These are phyloP conservation scores for Cytospora piceicola DNA, from an alignment of 2,329 filamentous ascomycete species.

Conservation along the genomic window DNA sequence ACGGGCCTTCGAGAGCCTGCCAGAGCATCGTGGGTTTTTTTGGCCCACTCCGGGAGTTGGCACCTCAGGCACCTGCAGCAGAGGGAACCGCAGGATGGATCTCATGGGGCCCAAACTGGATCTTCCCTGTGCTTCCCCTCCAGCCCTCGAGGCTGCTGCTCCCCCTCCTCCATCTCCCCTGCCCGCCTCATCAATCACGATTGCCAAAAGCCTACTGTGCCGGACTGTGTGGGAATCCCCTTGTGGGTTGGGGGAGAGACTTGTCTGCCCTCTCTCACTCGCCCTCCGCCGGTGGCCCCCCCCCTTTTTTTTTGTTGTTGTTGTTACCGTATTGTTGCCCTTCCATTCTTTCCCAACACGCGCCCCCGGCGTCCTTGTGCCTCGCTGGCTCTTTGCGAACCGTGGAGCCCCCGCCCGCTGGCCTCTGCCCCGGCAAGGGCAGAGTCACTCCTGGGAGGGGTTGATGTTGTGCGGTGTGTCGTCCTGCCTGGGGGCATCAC, in stretches of 20 bases:
- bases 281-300: neutral
- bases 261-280: neutral
- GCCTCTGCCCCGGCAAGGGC: neutral
- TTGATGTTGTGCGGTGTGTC: neutral
- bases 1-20: conserved; percentile 14
- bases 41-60: conserved; percentile 15
- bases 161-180: too few species aligned
- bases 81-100: conserved; percentile 29
- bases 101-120: conserved; percentile 15
- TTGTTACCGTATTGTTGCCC: too few species aligned
- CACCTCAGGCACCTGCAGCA: conserved; percentile 19
- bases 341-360: neutral
- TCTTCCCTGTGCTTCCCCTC: neutral
- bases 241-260: conserved; percentile 2
- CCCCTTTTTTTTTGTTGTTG: neutral
- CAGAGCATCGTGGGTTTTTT: neutral
- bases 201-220: neutral
- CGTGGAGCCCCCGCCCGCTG: neutral
- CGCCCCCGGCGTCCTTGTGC: neutral
- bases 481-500: conserved; percentile 2
- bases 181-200: neutral
- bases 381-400: neutral
- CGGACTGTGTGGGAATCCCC: neutral
- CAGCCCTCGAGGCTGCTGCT: neutral
- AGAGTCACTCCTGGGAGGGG: neutral